Conservation (phyloP, 148 eudicot genomes). For the Camellia sinensis region DNA sequence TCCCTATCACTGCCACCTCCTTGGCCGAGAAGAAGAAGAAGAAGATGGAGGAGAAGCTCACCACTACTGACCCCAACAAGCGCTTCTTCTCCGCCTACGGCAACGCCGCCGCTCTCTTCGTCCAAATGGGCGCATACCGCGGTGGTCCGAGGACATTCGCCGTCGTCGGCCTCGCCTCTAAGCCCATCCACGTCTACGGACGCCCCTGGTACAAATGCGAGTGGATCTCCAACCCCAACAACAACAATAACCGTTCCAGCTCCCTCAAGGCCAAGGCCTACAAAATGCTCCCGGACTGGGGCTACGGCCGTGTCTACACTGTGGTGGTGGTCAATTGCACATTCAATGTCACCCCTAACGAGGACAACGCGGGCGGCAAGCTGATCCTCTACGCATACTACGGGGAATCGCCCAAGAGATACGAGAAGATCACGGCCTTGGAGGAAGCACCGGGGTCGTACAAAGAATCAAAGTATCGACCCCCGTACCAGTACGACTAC, state of each 20-base stretch:
- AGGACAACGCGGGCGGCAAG: slow-evolving; percentile 38
- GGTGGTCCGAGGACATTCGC: slow-evolving; percentile 43
- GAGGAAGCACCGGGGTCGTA: slow-evolving; percentile 37
- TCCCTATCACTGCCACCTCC: slow-evolving; percentile 2
- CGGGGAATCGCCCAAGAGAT: slow-evolving; percentile 29
- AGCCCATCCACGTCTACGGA: slow-evolving; percentile 48
- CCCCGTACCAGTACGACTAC: slow-evolving; percentile 39
- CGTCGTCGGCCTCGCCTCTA: slow-evolving; percentile 49
- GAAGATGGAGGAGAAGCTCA: neutral
- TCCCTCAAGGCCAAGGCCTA: slow-evolving; percentile 30
- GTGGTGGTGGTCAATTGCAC: slow-evolving; percentile 61
- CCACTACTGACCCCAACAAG: slow-evolving; percentile 29
- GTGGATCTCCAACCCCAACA: slow-evolving; percentile 34
- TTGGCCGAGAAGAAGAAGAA: neutral
- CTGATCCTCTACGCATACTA: slow-evolving; percentile 49
- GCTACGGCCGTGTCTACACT: slow-evolving; percentile 60
- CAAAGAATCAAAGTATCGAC: slow-evolving; percentile 19
- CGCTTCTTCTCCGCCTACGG: slow-evolving; percentile 46
- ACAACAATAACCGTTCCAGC: slow-evolving; percentile 13
- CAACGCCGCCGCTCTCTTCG: slow-evolving; percentile 52
- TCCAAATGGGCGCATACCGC: slow-evolving; percentile 64
- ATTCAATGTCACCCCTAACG: slow-evolving; percentile 30
- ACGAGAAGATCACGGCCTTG: slow-evolving; percentile 43
- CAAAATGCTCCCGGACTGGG: slow-evolving; percentile 69
- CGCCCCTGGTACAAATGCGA: slow-evolving; percentile 50